These are phyloP conservation scores for Calonectria pteridis DNA, from an alignment of 2,329 filamentous ascomycete species.

Conservation along the genomic window DNA sequence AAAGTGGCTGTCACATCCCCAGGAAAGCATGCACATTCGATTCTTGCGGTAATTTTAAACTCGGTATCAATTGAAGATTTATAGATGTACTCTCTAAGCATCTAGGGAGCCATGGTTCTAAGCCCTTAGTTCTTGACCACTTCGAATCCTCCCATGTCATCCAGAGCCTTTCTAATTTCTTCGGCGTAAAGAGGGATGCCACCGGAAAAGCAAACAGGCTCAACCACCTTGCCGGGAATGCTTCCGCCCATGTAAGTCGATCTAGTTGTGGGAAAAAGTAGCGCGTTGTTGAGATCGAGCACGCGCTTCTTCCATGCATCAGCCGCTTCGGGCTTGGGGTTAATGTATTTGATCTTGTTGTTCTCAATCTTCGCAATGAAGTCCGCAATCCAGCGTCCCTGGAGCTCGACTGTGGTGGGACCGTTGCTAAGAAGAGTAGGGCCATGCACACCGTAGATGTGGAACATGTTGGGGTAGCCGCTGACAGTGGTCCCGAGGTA, in stretches of 20 bases:
- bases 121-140: conserved; percentile 29
- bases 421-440: conserved; percentile 69
- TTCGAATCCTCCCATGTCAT: conserved; percentile 36
- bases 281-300: conserved; percentile 57
- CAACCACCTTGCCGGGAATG: conserved; percentile 65
- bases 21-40: not conserved
- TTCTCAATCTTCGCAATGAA: conserved; percentile 61
- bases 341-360: conserved; percentile 62
- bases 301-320: conserved; percentile 63
- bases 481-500: conserved; percentile 59
- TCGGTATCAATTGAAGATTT: not conserved
- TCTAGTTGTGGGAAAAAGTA: conserved; percentile 61
- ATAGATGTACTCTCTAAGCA: not conserved
- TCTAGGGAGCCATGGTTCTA: not conserved
- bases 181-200: conserved; percentile 53
- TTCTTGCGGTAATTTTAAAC: not conserved
- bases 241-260: conserved; percentile 69
- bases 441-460: conserved; percentile 67
- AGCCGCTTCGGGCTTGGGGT: conserved; percentile 60
- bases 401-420: conserved; percentile 65
- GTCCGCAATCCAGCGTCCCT: conserved; percentile 68
- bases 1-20: not conserved
- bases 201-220: conserved; percentile 63
- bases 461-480: conserved; percentile 65
- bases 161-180: conserved; percentile 38